Conservation (phyloP, 148 eudicot genomes). For the Simmondsia chinensis region DNA sequence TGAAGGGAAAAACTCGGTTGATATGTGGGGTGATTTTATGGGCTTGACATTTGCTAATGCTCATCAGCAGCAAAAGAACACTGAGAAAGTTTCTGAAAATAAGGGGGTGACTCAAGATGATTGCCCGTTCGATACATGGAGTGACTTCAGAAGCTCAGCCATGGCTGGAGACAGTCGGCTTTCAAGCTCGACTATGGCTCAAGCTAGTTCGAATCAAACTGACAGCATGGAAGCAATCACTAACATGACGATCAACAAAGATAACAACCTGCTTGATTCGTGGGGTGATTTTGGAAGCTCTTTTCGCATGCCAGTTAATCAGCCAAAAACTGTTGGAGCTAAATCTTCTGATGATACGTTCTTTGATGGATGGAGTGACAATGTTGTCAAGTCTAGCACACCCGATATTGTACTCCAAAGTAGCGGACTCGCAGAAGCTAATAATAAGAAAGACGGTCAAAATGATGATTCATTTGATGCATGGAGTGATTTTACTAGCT, state of each 20-base stretch:
- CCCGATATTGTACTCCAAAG: constrained; percentile 2
- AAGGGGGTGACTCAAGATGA: constrained; percentile 6
- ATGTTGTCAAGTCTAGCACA: constrained; percentile 1
- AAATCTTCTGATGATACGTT: constrained; percentile 21
- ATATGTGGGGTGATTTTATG: constrained; percentile 43
- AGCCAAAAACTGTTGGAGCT: constrained; percentile 4
- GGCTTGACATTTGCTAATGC: constrained; percentile 9
- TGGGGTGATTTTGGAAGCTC: constrained; percentile 14
- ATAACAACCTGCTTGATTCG: constrained; percentile 6
- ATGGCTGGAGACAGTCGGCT: constrained; percentile 3
- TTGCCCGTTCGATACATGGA: constrained; percentile 14
- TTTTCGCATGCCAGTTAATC: constrained; percentile 5
- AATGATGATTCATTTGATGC: constrained; percentile 21
- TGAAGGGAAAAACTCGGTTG: constrained; percentile 25
- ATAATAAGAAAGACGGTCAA: constrained; percentile 1
- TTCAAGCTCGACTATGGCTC: constrained; percentile 13
- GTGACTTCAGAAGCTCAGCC: constrained; percentile 11
- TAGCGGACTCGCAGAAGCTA: constrained; percentile 1
- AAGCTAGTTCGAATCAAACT: constrained; percentile 1
- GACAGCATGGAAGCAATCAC: not conserved
- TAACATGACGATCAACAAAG: not conserved
- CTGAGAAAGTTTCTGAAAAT: constrained; percentile 6
- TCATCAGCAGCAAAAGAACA: constrained; percentile 11
- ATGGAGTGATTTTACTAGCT: constrained; percentile 30
- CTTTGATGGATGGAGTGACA: constrained; percentile 10